phyloP scores from a whole-genome alignment of 345 rosid genomes.

The Salix koriyanagi region DNA sequence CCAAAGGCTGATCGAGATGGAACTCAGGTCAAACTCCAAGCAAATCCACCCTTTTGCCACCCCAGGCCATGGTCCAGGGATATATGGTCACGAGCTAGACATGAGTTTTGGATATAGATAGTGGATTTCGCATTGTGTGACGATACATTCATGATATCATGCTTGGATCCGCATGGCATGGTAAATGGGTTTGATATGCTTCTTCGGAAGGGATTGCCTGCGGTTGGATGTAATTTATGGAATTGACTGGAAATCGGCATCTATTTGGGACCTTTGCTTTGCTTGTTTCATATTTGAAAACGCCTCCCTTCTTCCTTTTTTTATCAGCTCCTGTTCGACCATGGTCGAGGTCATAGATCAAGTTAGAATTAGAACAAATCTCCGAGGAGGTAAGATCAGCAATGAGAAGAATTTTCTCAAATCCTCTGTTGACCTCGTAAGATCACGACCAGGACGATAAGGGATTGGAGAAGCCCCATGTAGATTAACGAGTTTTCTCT shows the following conservation, averaged over 20 bases:
- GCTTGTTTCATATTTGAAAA: background rate
- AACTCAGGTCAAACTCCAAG: constrained; percentile 60
- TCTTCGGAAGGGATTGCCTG: background rate
- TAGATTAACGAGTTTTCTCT: too few species aligned
- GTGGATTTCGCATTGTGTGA: constrained; percentile 22
- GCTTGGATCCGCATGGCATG: constrained; percentile 15
- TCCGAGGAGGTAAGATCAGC: too few species aligned
- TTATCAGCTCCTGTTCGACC: background rate
- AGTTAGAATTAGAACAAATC: background rate
- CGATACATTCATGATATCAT: constrained; percentile 11
- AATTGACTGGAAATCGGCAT: constrained; percentile 2
- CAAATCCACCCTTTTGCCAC: constrained; percentile 44
- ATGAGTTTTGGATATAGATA: constrained; percentile 65
- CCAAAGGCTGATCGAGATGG: constrained; percentile 75
- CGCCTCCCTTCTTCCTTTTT: background rate
- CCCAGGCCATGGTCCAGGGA: constrained; percentile 50
- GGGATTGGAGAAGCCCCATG: too few species aligned
- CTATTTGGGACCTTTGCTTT: background rate
- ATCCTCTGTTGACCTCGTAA: too few species aligned
- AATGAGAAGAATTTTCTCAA: too few species aligned
- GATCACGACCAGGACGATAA: too few species aligned
- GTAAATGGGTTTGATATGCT: constrained; percentile 12
- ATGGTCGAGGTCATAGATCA: background rate
- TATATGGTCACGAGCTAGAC: constrained; percentile 65
- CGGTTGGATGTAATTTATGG: constrained; percentile 17